Conservation (phyloP, 192 early-diverging fungal genomes). For the Linnemannia exigua region DNA sequence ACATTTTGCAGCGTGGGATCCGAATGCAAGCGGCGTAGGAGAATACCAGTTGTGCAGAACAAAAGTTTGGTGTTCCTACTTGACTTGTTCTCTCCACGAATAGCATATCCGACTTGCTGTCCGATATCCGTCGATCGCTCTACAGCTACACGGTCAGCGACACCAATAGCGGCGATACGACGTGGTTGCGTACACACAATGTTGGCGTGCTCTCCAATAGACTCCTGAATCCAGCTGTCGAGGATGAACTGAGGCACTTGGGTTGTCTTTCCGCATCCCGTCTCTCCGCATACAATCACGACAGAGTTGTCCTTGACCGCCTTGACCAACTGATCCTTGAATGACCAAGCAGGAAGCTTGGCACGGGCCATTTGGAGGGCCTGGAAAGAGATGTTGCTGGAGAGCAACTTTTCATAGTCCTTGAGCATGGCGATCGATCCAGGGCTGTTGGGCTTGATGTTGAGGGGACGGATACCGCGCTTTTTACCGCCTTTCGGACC, state of each 20-base stretch:
- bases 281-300: slow-evolving; percentile 80
- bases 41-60: slow-evolving; percentile 81
- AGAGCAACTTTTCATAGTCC: slow-evolving; percentile 31
- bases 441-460: slow-evolving; percentile 53
- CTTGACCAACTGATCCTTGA: slow-evolving; percentile 70
- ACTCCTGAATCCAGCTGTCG: slow-evolving; percentile 71
- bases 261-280: slow-evolving; percentile 80
- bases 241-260: slow-evolving; percentile 93
- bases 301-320: slow-evolving; percentile 70
- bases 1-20: slow-evolving; percentile 73
- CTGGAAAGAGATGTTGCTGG: slow-evolving; percentile 39
- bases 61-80: slow-evolving; percentile 73
- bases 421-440: slow-evolving; percentile 43
- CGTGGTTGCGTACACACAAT: slow-evolving; percentile 95
- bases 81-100: slow-evolving; percentile 76
- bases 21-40: slow-evolving; percentile 76
- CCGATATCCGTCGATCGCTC: slow-evolving; percentile 66
- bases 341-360: slow-evolving; percentile 74
- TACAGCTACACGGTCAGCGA: slow-evolving; percentile 71
- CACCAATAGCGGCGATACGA: slow-evolving; percentile 78
- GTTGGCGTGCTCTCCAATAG: slow-evolving; percentile 52
- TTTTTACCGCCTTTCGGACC: slow-evolving; percentile 19
- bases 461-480: slow-evolving; percentile 1
- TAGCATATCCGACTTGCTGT: slow-evolving; percentile 66
- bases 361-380: slow-evolving; percentile 61